phyloP scores from a whole-genome alignment of 2,329 filamentous ascomycete genomes.

The Xylogone sp. region DNA sequence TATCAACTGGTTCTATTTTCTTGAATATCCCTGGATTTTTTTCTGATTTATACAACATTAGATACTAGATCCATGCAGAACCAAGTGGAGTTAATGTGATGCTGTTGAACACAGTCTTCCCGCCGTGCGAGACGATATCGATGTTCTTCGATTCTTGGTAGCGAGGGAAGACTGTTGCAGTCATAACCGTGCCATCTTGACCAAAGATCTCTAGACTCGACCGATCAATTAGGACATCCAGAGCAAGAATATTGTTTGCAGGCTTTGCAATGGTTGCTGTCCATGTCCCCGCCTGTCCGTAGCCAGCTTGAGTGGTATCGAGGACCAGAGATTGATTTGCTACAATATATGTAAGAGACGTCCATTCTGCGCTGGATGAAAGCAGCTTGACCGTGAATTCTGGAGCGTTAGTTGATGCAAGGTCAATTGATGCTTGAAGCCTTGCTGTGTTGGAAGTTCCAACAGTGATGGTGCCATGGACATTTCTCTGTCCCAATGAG shows the following conservation, averaged over 20 bases:
- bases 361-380: constrained; percentile 20
- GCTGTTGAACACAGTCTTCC: constrained; percentile 4
- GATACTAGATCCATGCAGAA: constrained; percentile 5
- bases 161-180: constrained; percentile 21
- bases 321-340: constrained; percentile 19
- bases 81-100: constrained; percentile 2
- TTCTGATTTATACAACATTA: too few species aligned
- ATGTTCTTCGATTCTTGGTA: constrained; percentile 25
- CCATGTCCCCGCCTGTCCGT: constrained; percentile 26
- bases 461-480: constrained; percentile 14
- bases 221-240: constrained; percentile 28
- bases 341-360: constrained; percentile 18
- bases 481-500: constrained; percentile 10
- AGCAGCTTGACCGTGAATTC: constrained; percentile 22
- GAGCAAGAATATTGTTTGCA: constrained; percentile 15
- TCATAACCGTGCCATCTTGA: constrained; percentile 25
- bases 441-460: constrained; percentile 20
- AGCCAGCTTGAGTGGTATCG: constrained; percentile 27
- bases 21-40: too few species aligned
- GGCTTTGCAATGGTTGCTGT: constrained; percentile 16
- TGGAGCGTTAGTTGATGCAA: constrained; percentile 20
- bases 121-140: constrained; percentile 7
- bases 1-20: too few species aligned
- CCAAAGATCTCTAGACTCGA: constrained; percentile 26
- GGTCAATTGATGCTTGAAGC: constrained; percentile 21